Base-by-base conservation (phyloP, 495 filamentous ascomycete genomes). In the Trichoderma reesei region DNA sequence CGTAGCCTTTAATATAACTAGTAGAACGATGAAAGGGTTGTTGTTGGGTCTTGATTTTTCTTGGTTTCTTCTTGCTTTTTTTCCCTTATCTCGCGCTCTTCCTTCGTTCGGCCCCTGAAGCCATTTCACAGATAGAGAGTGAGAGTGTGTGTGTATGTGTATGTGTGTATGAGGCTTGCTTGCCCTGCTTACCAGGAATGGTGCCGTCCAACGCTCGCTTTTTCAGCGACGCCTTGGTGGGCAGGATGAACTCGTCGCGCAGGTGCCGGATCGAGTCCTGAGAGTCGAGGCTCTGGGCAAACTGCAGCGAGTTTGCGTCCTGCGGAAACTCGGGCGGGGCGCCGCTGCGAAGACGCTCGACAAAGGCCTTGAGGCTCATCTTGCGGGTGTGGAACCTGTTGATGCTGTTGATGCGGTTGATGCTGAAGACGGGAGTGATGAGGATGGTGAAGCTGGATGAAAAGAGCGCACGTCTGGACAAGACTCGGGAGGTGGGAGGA, bases 201-300 rank as follows among this genome's bases (percentile, higher is more conserved):
- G 38, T 26, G 14, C 70, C 68, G 10, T 76, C 74, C 46, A 92
- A 70, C 5, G 73, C 82, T 63, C 83, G 88, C 64, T 88, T 85
- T 70, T 86, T 86, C 64, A 96, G 75, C 68, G 94, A 88, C 20
- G 80, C 80, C 72, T 86, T 90, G 20, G 89, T 88, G 14, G 94
- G 94, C 66, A 96, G 89, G 48, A 89, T 80, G 71, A 97, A 98
- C 70, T 96, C 88, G 20, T 82, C 72, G 36, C 90, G 85, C 41
- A 92, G 83, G 38, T 82, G 75, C 36, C 76, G 75, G 60, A 98
- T 81, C 33, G 78, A 72, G 74, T 97, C 93, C 68, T 83, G 76
- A 11, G 73, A 74, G 74, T 97, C 93, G 38, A 91, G 76, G 10
- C 36, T 41, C 61, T 63, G 61, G 18, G 61, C 61, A 26, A 42